Conservation (phyloP, 2,329 filamentous ascomycete genomes). For the Daldinia eschscholtzii region DNA sequence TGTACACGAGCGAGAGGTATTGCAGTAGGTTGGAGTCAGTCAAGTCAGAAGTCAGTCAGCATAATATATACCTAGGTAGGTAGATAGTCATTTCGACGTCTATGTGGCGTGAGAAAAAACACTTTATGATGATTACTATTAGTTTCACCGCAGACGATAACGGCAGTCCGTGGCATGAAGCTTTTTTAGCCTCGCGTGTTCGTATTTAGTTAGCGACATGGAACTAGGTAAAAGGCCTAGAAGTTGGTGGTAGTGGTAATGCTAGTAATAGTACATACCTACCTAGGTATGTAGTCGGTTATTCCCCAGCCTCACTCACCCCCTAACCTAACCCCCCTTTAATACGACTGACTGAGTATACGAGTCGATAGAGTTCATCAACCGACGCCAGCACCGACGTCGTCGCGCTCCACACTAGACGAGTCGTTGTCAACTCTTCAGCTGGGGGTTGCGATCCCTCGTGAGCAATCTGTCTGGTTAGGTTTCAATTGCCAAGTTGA, state of each 20-base stretch:
- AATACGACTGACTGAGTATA: constrained; percentile 12
- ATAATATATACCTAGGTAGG: neutral
- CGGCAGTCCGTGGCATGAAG: constrained; percentile 26
- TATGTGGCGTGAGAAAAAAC: neutral
- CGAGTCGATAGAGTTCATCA: constrained; percentile 27
- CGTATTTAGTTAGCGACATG: constrained; percentile 19
- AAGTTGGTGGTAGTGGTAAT: too few relatives aligned
- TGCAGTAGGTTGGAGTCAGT: neutral
- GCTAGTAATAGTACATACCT: too few relatives aligned
- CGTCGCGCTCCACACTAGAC: constrained; percentile 28
- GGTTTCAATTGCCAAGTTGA: constrained; percentile 41
- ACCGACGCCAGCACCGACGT: constrained; percentile 24
- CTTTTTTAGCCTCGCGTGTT: constrained; percentile 29
- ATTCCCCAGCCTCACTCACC: constrained; percentile 2
- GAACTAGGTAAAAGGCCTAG: constrained; percentile 2
- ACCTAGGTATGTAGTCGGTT: neutral
- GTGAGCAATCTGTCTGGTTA: constrained; percentile 30
- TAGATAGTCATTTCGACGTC: constrained; percentile 10
- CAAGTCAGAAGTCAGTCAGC: neutral
- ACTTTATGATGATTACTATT: constrained; percentile 14
- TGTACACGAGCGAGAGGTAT: neutral
- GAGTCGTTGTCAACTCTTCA: constrained; percentile 16
- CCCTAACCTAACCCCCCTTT: constrained; percentile 7
- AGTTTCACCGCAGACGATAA: constrained; percentile 30
- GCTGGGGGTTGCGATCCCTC: neutral